A percentile compares a stretch with the other conserved stretches of the same genome.
These are phyloP conservation scores for Citrus trifoliata DNA, from an alignment of 345 rosid species.

Conservation along the genomic window DNA sequence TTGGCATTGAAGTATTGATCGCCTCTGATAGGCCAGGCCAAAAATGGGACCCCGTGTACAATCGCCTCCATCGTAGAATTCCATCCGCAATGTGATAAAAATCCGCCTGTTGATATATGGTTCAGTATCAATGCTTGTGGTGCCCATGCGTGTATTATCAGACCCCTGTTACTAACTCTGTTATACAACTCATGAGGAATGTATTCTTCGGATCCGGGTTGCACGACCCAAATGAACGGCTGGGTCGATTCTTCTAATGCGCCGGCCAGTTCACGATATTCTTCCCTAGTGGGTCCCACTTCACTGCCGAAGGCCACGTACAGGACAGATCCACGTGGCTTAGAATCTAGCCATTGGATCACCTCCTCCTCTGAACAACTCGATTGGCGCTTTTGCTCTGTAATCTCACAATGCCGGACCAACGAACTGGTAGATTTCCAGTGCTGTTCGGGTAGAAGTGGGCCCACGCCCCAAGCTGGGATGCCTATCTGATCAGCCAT, in stretches of 20 bases:
- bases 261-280: constrained; percentile 1
- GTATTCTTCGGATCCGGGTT: background rate
- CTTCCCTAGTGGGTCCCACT: constrained; percentile 8
- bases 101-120: constrained; percentile 42
- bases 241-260: constrained; percentile 15
- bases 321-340: constrained; percentile 23
- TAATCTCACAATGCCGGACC: background rate
- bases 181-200: constrained; percentile 15
- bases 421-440: constrained; percentile 16
- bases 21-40: constrained; percentile 56
- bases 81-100: constrained; percentile 59
- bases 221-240: constrained; percentile 20
- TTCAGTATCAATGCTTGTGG: constrained; percentile 49
- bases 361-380: too few relatives aligned
- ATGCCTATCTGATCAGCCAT: constrained; percentile 19
- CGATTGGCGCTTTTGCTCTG: background rate
- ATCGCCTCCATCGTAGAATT: constrained; percentile 55
- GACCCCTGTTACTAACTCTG: constrained; percentile 27
- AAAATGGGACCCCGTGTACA: constrained; percentile 39
- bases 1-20: constrained; percentile 48
- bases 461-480: constrained; percentile 42
- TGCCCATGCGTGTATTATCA: constrained; percentile 48
- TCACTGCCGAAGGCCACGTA: constrained; percentile 31
- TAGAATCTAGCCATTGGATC: constrained; percentile 25
- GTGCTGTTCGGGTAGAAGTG: constrained; percentile 28